Base-by-base conservation (phyloP, 2,329 filamentous ascomycete genomes). In the Pyrenophora teres region DNA sequence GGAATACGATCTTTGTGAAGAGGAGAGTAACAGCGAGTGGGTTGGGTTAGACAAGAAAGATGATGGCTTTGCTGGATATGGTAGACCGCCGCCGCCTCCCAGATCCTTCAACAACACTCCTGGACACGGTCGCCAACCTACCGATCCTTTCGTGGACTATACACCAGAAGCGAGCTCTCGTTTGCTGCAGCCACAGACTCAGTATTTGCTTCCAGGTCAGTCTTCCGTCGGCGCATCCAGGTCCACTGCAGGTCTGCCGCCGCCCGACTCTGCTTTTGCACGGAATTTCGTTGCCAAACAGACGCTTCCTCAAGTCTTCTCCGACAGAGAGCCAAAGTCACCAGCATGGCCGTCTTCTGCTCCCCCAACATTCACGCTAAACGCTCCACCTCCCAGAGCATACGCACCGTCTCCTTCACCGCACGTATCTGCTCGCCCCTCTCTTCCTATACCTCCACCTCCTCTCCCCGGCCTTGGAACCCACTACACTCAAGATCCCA, bases 401-500 rank as follows among this genome's bases (percentile, higher is more conserved):
- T 25, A 25, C 23, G 23, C 23, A 21, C 19, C 19, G 23, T 25
- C 6, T 6, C 23, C 23, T 25, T 25, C 23, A 25, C 21, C 18
- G 7, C 7, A 3, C 16, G 16, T 31, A 27, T n/a, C 8, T 15
- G 13, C 39, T 21, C 52, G 45, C 19, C 30, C n/a, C n/a, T 35
- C 35, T 2, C 42, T 52, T 6, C 37, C 48, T n/a, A 49, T 53
- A 16, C 56, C 43, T 1, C 53, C 48, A 19, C 46, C 52, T 3
- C 41, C 50, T 0, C 51, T 54, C 12, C 40, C 51, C 12, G 19
- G 25, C 12, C 31, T 44, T 0, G 6, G 8, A 25, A 8, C 6
- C 23, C 23, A 25, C 23, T 25, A 25, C 23, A 25, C 23, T 1
- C 9, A 40, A 6, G 40, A 36, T 18, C 15, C 16, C 13, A 33